Conservation (phyloP, 148 eudicot genomes). For the Rhododendron ovatum region DNA sequence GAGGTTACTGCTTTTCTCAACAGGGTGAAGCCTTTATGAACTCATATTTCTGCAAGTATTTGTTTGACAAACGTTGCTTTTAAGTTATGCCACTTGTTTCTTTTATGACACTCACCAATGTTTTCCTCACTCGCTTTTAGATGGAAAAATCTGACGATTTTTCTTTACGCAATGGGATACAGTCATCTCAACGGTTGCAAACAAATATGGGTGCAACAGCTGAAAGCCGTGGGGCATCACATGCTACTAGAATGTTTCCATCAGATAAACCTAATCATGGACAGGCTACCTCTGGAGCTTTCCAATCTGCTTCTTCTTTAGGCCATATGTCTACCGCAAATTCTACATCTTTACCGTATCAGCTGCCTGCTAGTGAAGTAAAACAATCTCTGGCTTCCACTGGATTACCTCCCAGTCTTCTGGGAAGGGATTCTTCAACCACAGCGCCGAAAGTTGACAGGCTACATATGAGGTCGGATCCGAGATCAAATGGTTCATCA, state of each 20-base stretch:
- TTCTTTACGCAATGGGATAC: constrained; percentile 42
- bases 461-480: constrained; percentile 47
- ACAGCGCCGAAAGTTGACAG: constrained; percentile 46
- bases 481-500: constrained; percentile 51
- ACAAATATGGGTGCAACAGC: constrained; percentile 27
- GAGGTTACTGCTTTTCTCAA: background rate
- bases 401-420: constrained; percentile 39
- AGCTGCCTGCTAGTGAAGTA: constrained; percentile 48
- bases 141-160: constrained; percentile 72
- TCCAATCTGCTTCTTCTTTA: constrained; percentile 37
- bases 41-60: background rate
- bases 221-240: constrained; percentile 42
- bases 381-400: constrained; percentile 33
- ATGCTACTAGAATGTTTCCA: constrained; percentile 31
- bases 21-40: background rate
- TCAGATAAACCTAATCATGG: constrained; percentile 51
- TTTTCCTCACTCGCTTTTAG: constrained; percentile 28
- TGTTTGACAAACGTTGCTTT: background rate
- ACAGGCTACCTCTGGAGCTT: constrained; percentile 38
- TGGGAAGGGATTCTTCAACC: constrained; percentile 39
- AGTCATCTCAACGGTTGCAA: constrained; percentile 47
- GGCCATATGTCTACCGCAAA: constrained; percentile 43
- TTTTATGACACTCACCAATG: background rate
- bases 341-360: constrained; percentile 50
- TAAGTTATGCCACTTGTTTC: background rate